phyloP scores from a whole-genome alignment of 306 rosid species.

The Lathyrus oleraceus region DNA sequence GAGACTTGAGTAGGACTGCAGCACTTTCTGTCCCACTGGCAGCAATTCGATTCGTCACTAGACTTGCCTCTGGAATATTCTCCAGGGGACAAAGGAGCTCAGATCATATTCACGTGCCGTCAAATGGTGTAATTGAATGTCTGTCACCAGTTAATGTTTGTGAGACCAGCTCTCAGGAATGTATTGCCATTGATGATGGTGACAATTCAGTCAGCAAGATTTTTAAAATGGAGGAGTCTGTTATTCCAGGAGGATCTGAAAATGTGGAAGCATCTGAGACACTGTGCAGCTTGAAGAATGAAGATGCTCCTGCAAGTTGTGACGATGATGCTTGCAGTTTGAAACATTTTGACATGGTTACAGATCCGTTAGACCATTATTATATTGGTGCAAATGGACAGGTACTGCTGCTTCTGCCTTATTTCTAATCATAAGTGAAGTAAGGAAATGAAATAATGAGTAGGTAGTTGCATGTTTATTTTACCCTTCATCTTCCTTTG shows the following conservation, averaged over 20 bases:
- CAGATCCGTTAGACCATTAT: conserved; percentile 86
- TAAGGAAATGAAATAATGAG: conserved; percentile 26
- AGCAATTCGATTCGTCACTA: conserved; percentile 77
- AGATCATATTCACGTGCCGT: conserved; percentile 51
- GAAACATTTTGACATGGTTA: conserved; percentile 84
- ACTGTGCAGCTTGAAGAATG: conserved; percentile 48
- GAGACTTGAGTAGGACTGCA: conserved; percentile 57
- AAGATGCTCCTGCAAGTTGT: conserved; percentile 47
- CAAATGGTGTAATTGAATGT: conserved; percentile 48
- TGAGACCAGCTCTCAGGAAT: conserved; percentile 59
- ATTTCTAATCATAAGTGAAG: conserved; percentile 18
- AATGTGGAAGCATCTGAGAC: conserved; percentile 50
- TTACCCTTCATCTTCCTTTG: conserved; percentile 4
- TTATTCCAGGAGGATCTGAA: conserved; percentile 45
- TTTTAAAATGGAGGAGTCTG: conserved; percentile 45
- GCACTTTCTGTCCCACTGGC: conserved; percentile 92
- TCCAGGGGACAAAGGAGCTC: conserved; percentile 70
- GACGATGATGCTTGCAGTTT: conserved; percentile 56
- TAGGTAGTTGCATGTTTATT: conserved; percentile 24
- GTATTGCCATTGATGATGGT: conserved; percentile 36
- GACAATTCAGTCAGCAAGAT: conserved; percentile 39
- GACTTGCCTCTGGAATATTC: conserved; percentile 90
- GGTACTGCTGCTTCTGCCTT: conserved; percentile 49
- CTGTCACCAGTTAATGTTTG: conserved; percentile 44
- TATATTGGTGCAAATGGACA: conserved; percentile 79